Percentiles rank a stretch among this genome's conserved stretches.
These are phyloP conservation scores for Fraxinus ornus DNA, from an alignment of 305 asterid genomes.

Conservation along the genomic window DNA sequence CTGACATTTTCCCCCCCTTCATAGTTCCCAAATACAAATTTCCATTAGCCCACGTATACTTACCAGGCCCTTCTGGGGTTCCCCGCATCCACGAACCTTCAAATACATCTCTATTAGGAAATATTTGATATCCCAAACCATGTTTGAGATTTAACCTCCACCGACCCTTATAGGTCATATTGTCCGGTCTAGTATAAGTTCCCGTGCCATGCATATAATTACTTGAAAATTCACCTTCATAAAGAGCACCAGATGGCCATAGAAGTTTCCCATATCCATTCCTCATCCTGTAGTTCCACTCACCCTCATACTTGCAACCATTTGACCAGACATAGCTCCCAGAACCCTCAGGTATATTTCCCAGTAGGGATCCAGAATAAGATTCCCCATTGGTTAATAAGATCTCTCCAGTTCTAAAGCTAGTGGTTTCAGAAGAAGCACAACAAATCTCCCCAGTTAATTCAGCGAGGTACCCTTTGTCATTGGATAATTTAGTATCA, in stretches of 20 bases:
- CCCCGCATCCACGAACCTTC: conserved; percentile 99
- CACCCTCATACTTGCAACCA: conserved; percentile 86
- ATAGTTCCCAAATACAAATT: conserved; percentile 82
- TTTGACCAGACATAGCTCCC: conserved; percentile 85
- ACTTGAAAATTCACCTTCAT: conserved; percentile 93
- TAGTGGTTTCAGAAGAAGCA: conserved; percentile 45
- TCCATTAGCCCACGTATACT: conserved; percentile 84
- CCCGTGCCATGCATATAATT: conserved; percentile 84
- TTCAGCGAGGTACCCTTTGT: conserved; percentile 31
- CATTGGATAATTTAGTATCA: conserved; percentile 37
- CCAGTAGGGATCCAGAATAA: conserved; percentile 65
- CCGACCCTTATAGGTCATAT: conserved; percentile 64
- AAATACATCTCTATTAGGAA: conserved; percentile 69
- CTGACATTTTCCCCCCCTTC: conserved; percentile 87
- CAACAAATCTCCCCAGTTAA: conserved; percentile 56
- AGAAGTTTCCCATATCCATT: conserved; percentile 76
- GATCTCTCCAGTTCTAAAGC: conserved; percentile 51
- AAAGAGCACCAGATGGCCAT: conserved; percentile 82
- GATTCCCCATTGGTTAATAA: conserved; percentile 58
- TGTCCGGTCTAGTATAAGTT: conserved; percentile 48
- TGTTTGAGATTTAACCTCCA: conserved; percentile 90
- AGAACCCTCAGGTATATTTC: conserved; percentile 71
- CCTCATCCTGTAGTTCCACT: conserved; percentile 89
- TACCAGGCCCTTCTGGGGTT: conserved; percentile 87
- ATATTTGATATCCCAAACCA: conserved; percentile 82